Base-by-base conservation (phyloP, 495 filamentous ascomycete species). In the Hypomontagnella monticulosa region DNA sequence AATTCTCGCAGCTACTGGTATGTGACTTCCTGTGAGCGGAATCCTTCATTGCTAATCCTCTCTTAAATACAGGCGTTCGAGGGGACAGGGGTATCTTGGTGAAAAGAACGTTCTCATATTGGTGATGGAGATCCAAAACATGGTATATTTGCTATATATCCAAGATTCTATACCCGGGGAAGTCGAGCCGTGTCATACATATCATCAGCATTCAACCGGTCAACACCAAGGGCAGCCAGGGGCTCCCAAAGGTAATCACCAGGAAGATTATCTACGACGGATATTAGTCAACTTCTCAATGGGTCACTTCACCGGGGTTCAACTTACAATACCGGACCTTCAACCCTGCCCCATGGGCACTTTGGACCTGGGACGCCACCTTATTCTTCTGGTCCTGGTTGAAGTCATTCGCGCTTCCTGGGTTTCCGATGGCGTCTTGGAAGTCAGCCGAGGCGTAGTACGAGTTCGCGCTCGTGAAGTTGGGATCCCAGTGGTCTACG, bases 201-300 rank as follows among this genome's bases (percentile, higher is more conserved):
- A 75, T 93, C 89, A 79, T 93, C 90, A 0, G 84, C 90, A 76
- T 91, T 92, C 47, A 93, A 76, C 34, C 89, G 67, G 58, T 86
- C 82, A 37, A 88, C 88, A 0, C 90, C 90, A 52, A 90, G 87
- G 15, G 78, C 74, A 15, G 83, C 77, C 18, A 93, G 70, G 12
- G 88, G 78, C 42, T 84, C 79, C 91, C 90, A 93, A 8, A 93
- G 73, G 66, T 87, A 82, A 76, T 92, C 88, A 16, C 91, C 80
- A 66, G 89, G 69, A 50, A 85, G 79, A 12, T 74, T 66, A 27
- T 68, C 72, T 74, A 44, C 4, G 38, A 51, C 15, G 8, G n/a
- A 57, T 38, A 49, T 61, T 9, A 65, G 57, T 23, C 1, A 47
- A 4, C 4, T 85, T 69, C 6, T 85, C 83, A 87, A 88, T 11